phyloP scores from a whole-genome alignment of 352 stramenopile species.

The Globisporangium parvum region DNA sequence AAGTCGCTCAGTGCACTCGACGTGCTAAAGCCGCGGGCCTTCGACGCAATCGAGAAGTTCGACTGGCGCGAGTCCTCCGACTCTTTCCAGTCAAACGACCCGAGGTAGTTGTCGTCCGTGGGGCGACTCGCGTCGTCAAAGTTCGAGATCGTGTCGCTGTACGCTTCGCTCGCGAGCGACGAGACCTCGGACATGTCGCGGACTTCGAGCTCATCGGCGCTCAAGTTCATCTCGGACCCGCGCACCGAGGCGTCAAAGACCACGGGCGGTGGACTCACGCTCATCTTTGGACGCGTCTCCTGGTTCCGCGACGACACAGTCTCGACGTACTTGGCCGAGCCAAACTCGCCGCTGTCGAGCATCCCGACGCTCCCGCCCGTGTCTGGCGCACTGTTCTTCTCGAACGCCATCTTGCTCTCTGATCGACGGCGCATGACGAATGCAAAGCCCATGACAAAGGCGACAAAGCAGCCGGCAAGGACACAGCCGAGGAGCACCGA shows the following conservation, averaged over 20 bases:
- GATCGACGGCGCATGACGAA: slow-evolving; percentile 48
- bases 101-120: slow-evolving; percentile 35
- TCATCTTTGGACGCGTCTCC: slow-evolving; percentile 30
- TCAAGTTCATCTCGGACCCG: slow-evolving; percentile 38
- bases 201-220: slow-evolving; percentile 19
- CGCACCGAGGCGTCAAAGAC: slow-evolving; percentile 33
- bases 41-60: slow-evolving; percentile 18
- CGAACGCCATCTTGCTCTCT: slow-evolving; percentile 20
- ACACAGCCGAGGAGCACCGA: slow-evolving; percentile 34
- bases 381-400: slow-evolving; percentile 20
- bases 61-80: slow-evolving; percentile 27
- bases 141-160: slow-evolving; percentile 43
- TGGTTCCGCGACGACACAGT: slow-evolving; percentile 46
- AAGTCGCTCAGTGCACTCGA: slow-evolving; percentile 34
- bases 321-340: slow-evolving; percentile 27
- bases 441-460: slow-evolving; percentile 22
- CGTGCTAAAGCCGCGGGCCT: slow-evolving; percentile 37
- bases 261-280: slow-evolving; percentile 20
- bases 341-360: slow-evolving; percentile 28
- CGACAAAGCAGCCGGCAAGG: slow-evolving; percentile 28
- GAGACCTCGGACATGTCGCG: slow-evolving; percentile 43
- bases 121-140: slow-evolving; percentile 41
- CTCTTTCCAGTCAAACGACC: slow-evolving; percentile 40
- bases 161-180: slow-evolving; percentile 34
- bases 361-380: slow-evolving; percentile 28